These are phyloP conservation scores for Candida pseudocylindracea DNA, from an alignment of 1,139 yeast species.

Conservation along the genomic window DNA sequence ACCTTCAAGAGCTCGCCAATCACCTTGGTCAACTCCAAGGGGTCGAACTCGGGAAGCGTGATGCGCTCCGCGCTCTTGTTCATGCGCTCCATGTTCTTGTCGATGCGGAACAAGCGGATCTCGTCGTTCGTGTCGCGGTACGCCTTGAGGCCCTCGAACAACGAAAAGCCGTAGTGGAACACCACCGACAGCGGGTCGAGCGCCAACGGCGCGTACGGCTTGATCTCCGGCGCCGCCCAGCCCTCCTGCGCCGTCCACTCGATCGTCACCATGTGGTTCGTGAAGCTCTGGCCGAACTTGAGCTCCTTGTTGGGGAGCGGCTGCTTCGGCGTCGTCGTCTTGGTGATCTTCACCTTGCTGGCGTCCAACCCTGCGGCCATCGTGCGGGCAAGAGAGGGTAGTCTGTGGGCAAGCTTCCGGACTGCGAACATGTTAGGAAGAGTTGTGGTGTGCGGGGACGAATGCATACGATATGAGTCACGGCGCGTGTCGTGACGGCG, in stretches of 20 bases:
- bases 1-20: constrained; percentile 52
- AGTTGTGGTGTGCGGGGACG: too few species aligned
- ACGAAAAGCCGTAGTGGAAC: constrained; percentile 85
- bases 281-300: constrained; percentile 71
- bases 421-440: too few species aligned
- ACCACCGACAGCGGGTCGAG: constrained; percentile 81
- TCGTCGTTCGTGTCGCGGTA: constrained; percentile 49
- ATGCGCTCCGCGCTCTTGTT: constrained; percentile 73
- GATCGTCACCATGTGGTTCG: constrained; percentile 75
- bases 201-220: constrained; percentile 55
- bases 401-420: too few species aligned
- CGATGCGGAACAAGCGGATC: constrained; percentile 72
- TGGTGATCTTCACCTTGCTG: constrained; percentile 35
- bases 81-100: constrained; percentile 82
- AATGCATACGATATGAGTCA: too few species aligned
- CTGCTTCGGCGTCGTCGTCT: constrained; percentile 34
- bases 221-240: constrained; percentile 73
- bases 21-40: constrained; percentile 50
- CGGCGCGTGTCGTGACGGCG: too few species aligned
- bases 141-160: constrained; percentile 94
- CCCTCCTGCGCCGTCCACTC: constrained; percentile 67
- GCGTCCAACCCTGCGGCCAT: constrained; percentile 13
- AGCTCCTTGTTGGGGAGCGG: constrained; percentile 54
- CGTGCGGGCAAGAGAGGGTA: too few species aligned
- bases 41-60: constrained; percentile 68